These are phyloP conservation scores for Citrus medica DNA, from an alignment of 345 rosid species.

Conservation along the genomic window DNA sequence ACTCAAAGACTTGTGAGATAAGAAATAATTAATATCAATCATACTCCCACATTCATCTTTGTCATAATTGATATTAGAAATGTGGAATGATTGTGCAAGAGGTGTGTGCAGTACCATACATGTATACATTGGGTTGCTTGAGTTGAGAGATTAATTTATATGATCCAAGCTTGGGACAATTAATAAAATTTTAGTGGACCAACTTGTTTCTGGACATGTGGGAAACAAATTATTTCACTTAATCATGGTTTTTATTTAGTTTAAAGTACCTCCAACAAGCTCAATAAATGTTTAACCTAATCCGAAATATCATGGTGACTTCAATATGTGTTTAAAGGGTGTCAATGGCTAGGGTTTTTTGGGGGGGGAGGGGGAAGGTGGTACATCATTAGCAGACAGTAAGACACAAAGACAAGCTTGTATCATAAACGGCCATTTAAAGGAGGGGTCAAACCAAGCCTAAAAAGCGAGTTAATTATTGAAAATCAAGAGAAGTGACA, in stretches of 20 bases:
- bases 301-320: background rate
- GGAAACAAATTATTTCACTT: conserved; percentile 3
- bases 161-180: background rate
- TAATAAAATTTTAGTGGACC: background rate
- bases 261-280: background rate
- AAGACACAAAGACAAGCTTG: background rate
- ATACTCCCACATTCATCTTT: background rate
- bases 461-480: background rate
- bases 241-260: background rate
- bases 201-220: background rate
- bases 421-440: background rate
- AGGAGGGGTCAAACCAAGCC: background rate
- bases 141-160: background rate
- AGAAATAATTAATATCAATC: conserved; percentile 1
- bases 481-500: conserved; percentile 7
- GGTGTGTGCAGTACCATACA: background rate
- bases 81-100: background rate
- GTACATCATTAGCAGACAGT: conserved; percentile 17
- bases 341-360: background rate
- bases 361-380: background rate
- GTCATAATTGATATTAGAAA: background rate
- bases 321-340: background rate
- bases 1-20: background rate
- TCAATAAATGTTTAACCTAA: background rate
- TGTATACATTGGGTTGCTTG: background rate